phyloP scores from a whole-genome alignment of 1,139 yeast species.

The Candida tropicalis region DNA sequence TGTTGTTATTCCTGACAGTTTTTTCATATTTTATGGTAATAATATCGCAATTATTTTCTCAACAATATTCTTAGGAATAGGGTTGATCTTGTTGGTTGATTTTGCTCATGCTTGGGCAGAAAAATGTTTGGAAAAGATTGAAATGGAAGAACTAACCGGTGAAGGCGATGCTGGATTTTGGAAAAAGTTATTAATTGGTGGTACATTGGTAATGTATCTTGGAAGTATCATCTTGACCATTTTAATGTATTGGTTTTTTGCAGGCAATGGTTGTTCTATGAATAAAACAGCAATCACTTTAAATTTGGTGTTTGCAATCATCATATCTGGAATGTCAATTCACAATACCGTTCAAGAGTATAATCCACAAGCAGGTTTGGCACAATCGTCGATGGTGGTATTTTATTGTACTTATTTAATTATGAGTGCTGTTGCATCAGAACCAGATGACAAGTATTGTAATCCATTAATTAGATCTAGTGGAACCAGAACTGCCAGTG shows the following conservation, averaged over 20 bases:
- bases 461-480: slow-evolving; percentile 88
- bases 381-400: slow-evolving; percentile 96
- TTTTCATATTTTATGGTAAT: slow-evolving; percentile 90
- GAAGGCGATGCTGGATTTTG: slow-evolving; percentile 64
- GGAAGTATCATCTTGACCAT: slow-evolving; percentile 72
- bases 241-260: slow-evolving; percentile 81
- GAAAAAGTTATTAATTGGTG: slow-evolving; percentile 81
- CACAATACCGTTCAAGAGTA: slow-evolving; percentile 86
- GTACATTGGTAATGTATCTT: slow-evolving; percentile 82
- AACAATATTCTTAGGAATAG: slow-evolving; percentile 83
- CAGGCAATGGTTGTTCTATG: slow-evolving; percentile 84
- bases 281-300: slow-evolving; percentile 85
- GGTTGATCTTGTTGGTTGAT: slow-evolving; percentile 87
- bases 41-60: slow-evolving; percentile 85
- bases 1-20: slow-evolving; percentile 75
- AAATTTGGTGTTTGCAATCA: slow-evolving; percentile 64
- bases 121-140: slow-evolving; percentile 87
- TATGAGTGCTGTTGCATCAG: slow-evolving; percentile 93
- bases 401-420: slow-evolving; percentile 90
- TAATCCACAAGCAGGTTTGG: slow-evolving; percentile 94
- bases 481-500: slow-evolving; percentile 89
- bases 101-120: slow-evolving; percentile 99
- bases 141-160: slow-evolving; percentile 75
- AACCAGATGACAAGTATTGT: slow-evolving; percentile 91
- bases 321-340: slow-evolving; percentile 72